Base-by-base conservation (phyloP, 2,329 filamentous ascomycete species). In the Graphiopsis chlorocephala region DNA sequence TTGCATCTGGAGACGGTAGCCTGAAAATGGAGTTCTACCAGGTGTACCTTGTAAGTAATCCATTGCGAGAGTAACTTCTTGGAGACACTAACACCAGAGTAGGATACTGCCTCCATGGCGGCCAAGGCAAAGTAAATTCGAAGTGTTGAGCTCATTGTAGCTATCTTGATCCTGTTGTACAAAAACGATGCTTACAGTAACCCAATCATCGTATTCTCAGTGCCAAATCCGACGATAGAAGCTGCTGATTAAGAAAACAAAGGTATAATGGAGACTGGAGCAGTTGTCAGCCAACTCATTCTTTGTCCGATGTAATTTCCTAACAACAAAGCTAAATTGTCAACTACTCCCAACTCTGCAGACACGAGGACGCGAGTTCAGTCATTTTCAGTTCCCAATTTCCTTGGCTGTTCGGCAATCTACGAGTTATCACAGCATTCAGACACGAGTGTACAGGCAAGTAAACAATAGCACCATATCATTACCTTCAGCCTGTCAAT, bases 11-110 rank as follows among this genome's bases (percentile, higher is more conserved):
- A 52, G 80, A 83, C 53, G 85, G 82, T 4, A 80, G 79, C 68
- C 82, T 86, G 72, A 85, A 80, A 74, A 79, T 85, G 77, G 75
- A 78, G 31, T 83, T 81, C 67, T 85, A 86, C 72, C 83, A 85
- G 71, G 82, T 85, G 6, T 85, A 84, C 70, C 66, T 85, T 68
- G 83, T 84, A 66, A 76, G 81, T 29, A n/a, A 17, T 20, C 25
- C 12, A 31, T 52, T 6, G 3, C 1, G 31, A n/a, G 2, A 35
- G 4, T 14, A 12, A 23, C 38, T 26, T 3, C 2, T 25, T 12
- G 57, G 12, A 29, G 2, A 20, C 38, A n/a, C 61, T 63, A 14
- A 63, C 52, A 28, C 6, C 26, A 7, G 3, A 8, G 3, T 20
- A 63, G 61, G 61, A 63, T 25, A 48, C 52, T 50, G 61, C 52